Percentiles rank a stretch among this genome's conserved stretches.
These are phyloP conservation scores for Amanita inopinata DNA, from an alignment of 768 basidiomycete genomes.

Conservation along the genomic window DNA sequence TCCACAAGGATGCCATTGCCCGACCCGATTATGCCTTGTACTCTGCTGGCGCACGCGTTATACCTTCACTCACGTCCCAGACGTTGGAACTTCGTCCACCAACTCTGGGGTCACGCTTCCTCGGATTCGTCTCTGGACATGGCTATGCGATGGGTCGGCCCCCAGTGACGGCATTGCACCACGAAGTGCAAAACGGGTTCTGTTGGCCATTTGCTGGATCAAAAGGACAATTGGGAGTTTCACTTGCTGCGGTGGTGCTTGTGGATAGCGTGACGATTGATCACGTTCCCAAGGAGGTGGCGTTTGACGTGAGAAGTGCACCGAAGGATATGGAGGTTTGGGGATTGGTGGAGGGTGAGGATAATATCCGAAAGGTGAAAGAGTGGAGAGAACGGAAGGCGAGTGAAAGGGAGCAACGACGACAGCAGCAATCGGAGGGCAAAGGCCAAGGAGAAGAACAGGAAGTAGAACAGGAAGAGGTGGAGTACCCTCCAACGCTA, in stretches of 20 bases:
- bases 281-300: constrained; percentile 76
- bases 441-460: constrained; percentile 18
- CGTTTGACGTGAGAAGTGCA: constrained; percentile 71
- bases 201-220: constrained; percentile 90
- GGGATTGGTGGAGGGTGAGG: constrained; percentile 75
- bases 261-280: constrained; percentile 80
- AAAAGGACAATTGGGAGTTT: constrained; percentile 75
- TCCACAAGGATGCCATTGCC: constrained; percentile 69
- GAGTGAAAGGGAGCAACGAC: constrained; percentile 40
- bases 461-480: constrained; percentile 19
- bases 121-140: constrained; percentile 51
- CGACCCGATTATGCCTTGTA: constrained; percentile 80
- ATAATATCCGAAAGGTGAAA: constrained; percentile 53
- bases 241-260: constrained; percentile 62
- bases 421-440: constrained; percentile 24
- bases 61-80: constrained; percentile 77
- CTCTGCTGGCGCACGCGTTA: constrained; percentile 70
- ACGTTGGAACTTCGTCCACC: constrained; percentile 60
- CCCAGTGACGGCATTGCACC: constrained; percentile 82
- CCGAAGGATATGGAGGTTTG: constrained; percentile 87
- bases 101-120: constrained; percentile 35
- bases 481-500: constrained; percentile 36
- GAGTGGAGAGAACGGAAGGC: constrained; percentile 48
- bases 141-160: constrained; percentile 63
- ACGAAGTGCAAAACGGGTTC: constrained; percentile 71